Percentiles rank a stretch among this genome's conserved stretches.
phyloP scores from a whole-genome alignment of 202 grass and related monocot genomes.

The Brachypodium distachyon region DNA sequence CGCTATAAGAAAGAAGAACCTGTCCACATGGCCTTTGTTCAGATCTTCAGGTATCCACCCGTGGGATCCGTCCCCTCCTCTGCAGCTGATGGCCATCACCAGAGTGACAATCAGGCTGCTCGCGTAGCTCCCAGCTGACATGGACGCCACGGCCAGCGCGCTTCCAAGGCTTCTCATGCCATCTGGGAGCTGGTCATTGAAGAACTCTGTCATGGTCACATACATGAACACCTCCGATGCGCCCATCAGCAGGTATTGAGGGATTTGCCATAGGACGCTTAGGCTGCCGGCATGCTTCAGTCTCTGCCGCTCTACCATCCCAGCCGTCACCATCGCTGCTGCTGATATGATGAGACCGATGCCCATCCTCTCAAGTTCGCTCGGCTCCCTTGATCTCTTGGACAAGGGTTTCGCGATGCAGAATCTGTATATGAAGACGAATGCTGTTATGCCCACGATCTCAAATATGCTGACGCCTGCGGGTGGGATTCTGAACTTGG shows the following conservation, averaged over 20 bases:
- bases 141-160: constrained; percentile 58
- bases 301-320: constrained; percentile 35
- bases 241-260: constrained; percentile 55
- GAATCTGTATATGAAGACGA: constrained; percentile 42
- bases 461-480: constrained; percentile 53
- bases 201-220: constrained; percentile 64
- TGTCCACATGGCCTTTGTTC: constrained; percentile 54
- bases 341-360: constrained; percentile 41
- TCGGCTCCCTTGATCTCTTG: constrained; percentile 23
- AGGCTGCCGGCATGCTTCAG: constrained; percentile 11
- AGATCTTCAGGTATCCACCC: constrained; percentile 63
- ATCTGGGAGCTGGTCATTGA: constrained; percentile 54
- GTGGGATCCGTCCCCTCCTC: neutral
- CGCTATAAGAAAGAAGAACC: constrained; percentile 60
- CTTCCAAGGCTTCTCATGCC: constrained; percentile 61
- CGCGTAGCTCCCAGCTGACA: constrained; percentile 46
- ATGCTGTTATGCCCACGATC: constrained; percentile 35
- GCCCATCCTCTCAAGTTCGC: constrained; percentile 61
- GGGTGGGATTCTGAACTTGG: constrained; percentile 24
- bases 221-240: constrained; percentile 82
- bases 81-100: constrained; percentile 22
- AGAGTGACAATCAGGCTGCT: constrained; percentile 46
- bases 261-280: constrained; percentile 58
- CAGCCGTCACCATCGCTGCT: constrained; percentile 36
- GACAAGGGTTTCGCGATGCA: neutral